phyloP scores from a whole-genome alignment of 2,329 filamentous ascomycete genomes.

The Aphanocladium album region DNA sequence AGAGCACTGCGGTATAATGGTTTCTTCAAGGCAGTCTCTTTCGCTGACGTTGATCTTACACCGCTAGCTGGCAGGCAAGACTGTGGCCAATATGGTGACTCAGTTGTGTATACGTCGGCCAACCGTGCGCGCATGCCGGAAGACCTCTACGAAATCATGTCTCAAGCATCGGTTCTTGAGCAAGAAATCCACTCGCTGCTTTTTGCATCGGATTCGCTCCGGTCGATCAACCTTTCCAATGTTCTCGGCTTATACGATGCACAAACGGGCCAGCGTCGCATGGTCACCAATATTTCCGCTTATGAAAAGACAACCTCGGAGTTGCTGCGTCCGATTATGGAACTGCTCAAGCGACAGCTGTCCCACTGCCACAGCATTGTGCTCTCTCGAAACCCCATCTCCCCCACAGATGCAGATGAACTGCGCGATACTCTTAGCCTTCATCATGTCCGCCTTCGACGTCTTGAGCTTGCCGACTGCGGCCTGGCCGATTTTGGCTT shows the following conservation, averaged over 20 bases:
- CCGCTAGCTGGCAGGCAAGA: slow-evolving; percentile 36
- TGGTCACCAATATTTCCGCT: slow-evolving; percentile 19
- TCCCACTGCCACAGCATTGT: slow-evolving; percentile 47
- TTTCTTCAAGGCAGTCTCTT: slow-evolving; percentile 55
- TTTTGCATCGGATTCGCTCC: slow-evolving; percentile 51
- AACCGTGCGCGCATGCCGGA: slow-evolving; percentile 46
- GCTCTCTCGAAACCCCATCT: slow-evolving; percentile 46
- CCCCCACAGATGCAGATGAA: slow-evolving; percentile 42
- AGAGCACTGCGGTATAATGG: slow-evolving; percentile 54
- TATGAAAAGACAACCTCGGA: slow-evolving; percentile 30
- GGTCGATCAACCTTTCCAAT: slow-evolving; percentile 49
- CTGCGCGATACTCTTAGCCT: slow-evolving; percentile 38
- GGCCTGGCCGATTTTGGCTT: slow-evolving; percentile 46
- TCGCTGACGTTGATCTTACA: slow-evolving; percentile 47
- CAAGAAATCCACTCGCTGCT: slow-evolving; percentile 53
- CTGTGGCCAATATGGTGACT: slow-evolving; percentile 37
- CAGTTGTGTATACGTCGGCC: slow-evolving; percentile 47
- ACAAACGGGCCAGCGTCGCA: slow-evolving; percentile 19
- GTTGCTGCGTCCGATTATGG: slow-evolving; percentile 43
- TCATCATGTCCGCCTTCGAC: slow-evolving; percentile 37
- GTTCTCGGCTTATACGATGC: slow-evolving; percentile 27
- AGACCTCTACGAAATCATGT: slow-evolving; percentile 43
- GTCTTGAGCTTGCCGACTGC: slow-evolving; percentile 47
- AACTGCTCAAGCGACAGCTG: slow-evolving; percentile 43
- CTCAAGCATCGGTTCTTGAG: slow-evolving; percentile 46